Percentiles rank a stretch among this genome's conserved stretches.
Evolutionary conservation across 768 basidiomycete genomes (phyloP).

Genomic region (Porpolomopsis calyptriformis): DNA sequence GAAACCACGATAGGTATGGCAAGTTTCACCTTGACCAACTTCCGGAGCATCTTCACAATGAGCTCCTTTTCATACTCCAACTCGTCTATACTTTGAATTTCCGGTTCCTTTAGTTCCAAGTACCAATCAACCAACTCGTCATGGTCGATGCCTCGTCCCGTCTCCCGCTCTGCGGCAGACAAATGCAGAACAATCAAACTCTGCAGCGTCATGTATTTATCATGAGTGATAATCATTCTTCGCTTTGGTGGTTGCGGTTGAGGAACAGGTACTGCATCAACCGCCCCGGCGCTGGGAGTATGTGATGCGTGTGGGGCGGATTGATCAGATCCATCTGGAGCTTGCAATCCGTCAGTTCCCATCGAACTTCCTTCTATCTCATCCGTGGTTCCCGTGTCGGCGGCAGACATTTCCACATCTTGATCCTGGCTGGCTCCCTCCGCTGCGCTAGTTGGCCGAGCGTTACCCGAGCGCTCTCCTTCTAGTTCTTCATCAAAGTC

Average conservation of each 20-base stretch:
- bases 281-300: conserved; percentile 28
- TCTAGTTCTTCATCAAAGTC: conserved; percentile 86
- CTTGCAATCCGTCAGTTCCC: conserved; percentile 21
- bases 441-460: conserved; percentile 21
- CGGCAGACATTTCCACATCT: conserved; percentile 55
- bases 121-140: conserved; percentile 98
- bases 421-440: conserved; percentile 34
- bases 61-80: conserved; percentile 87
- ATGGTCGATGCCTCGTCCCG: conserved; percentile 67
- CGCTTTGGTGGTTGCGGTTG: conserved; percentile 42
- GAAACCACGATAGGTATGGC: neutral
- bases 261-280: conserved; percentile 22
- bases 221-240: conserved; percentile 90
- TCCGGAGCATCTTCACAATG: conserved; percentile 78
- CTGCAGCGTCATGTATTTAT: conserved; percentile 86
- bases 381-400: conserved; percentile 43
- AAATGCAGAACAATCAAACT: conserved; percentile 81
- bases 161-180: conserved; percentile 62
- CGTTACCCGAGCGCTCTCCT: conserved; percentile 37
- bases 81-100: conserved; percentile 75
- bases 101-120: conserved; percentile 77
- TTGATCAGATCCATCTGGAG: conserved; percentile 21
- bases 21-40: conserved; percentile 73
- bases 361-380: conserved; percentile 42
- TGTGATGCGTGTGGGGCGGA: conserved; percentile 27